Base-by-base conservation (phyloP, 164 flowering plant genomes). In the grape (Vitis vinifera) region DNA sequence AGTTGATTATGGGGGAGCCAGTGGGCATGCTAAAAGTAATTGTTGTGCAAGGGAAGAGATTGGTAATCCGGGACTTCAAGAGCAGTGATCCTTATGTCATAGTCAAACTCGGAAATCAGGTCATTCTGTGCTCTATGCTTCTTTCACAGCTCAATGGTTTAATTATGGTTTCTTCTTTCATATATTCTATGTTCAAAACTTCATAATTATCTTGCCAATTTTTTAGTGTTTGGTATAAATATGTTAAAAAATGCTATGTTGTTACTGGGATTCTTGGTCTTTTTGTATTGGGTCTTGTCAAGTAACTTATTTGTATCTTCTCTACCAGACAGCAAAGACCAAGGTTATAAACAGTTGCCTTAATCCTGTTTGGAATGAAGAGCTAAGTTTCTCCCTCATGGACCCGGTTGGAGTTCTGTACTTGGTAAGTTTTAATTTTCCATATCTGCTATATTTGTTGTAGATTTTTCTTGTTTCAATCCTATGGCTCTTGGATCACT, bases 351-450 rank as follows among this genome's bases (percentile, higher is more conserved):
- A 77, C 75, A 88, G 88, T 66, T 87, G 89, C 73, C 87, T 90
- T 12, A 87, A 93, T 75, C 96, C 96, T 13, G 87, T 88, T 23
- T 92, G 98, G 96, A 88, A 92, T 73, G 94, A 92, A 73, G 96
- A 92, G 81, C 82, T 91, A 8, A 85, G 77, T 67, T 88, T 92
- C 77, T 73, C 82, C 23, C 75, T 89, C 56, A 67, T 72, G 2
- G 89, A 89, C 53, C 89, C 91, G 16, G 57, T 62, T 71, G 91
- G 82, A 65, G 71, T 69, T 76, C 78, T 92, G 6, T 79, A 80
- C 47, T 61, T 92, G 84, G 97, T 89, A 77, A 75, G 82, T 64
- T 71, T 10, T 11, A 12, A 19, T n/a, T 47, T 27, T 50, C 37
- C 17, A 31, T 31, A 4, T 31, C 44, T 37, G 44, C 44, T 37